Base-by-base conservation (phyloP, 202 grass and related monocot genomes). In the Carex sylvatica region DNA sequence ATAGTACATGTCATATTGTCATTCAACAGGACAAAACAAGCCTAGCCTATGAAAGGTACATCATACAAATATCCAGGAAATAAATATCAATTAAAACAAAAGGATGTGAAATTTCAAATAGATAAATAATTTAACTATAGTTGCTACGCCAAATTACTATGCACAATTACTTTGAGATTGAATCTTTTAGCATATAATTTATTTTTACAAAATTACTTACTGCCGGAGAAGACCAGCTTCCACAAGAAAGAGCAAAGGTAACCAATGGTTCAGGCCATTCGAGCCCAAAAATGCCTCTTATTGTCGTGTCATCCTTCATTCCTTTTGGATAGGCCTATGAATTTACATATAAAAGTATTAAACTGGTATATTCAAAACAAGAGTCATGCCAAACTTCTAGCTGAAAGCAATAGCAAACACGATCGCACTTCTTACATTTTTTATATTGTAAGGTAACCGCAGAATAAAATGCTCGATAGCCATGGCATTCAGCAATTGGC, bases 191-290 rank as follows among this genome's bases (percentile, higher is more conserved):
- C 18, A 22, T 44, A 46, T 18, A 44, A 22, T 19, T 44, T 70
- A 46, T 9, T 56, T 76, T 55, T 19, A 16, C 6, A 77, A 77
- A 51, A 44, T 8, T 42, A 77, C 88, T 86, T 95, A 98, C 96
- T 22, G 89, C 91, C 1, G 96, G 96, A 36, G 96, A 99, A 51
- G 96, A 99, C 91, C 89, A 91, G 83, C 96, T 99, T 0, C 96
- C 96, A 68, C 96, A 96, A 36, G 96, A 96, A 42, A 99, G 91
- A 38, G 93, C 96, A 71, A 96, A 99, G 16, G 93, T 96, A 71
- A 99, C 96, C 26, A 96, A 79, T 18, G 96, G 96, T 58, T 99
- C 96, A 9, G 92, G 91, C 93, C 93, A 99, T 84, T 99, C 96
- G 84, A 99, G 86, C 61, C 89, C 96, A 62, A 91, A 88, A 33